Conservation (phyloP, 202 grass and related monocot genomes). For the Eragrostis tef region DNA sequence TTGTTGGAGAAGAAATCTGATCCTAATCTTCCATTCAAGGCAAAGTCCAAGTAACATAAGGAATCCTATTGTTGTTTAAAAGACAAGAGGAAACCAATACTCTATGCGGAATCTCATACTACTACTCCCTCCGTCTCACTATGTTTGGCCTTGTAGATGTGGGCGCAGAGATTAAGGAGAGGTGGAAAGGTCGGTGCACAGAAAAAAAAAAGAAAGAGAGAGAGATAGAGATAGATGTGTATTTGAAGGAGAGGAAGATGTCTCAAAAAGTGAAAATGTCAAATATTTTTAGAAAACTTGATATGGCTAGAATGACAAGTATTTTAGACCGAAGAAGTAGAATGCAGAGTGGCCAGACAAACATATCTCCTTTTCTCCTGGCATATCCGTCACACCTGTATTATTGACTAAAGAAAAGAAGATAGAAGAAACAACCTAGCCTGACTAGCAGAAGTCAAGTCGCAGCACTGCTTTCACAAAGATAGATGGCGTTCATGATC, state of each 20-base stretch:
- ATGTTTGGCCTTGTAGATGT: no score
- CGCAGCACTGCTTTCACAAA: constrained; percentile 1
- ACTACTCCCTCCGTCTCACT: no score
- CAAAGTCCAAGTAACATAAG: neutral
- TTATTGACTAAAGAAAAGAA: neutral
- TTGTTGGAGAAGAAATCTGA: neutral
- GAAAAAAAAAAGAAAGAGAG: no score
- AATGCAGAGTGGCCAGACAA: neutral
- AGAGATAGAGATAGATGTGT: no score
- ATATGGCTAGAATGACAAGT: no score
- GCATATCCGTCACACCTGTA: neutral
- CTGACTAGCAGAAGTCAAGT: neutral
- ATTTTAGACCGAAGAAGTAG: no score
- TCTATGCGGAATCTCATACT: neutral
- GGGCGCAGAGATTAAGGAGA: no score
- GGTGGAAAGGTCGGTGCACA: no score
- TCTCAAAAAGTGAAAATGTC: no score
- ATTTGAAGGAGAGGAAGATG: no score
- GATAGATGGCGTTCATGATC: constrained; percentile 18
- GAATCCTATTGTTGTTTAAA: neutral
- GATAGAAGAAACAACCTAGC: neutral
- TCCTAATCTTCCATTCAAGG: neutral
- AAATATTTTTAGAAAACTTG: no score
- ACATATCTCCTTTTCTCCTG: constrained; percentile 9
- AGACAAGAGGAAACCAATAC: neutral